Percentiles rank a stretch among this genome's conserved stretches.
Conservation (phyloP, 768 basidiomycete genomes). For the Leccinellum albellum region DNA sequence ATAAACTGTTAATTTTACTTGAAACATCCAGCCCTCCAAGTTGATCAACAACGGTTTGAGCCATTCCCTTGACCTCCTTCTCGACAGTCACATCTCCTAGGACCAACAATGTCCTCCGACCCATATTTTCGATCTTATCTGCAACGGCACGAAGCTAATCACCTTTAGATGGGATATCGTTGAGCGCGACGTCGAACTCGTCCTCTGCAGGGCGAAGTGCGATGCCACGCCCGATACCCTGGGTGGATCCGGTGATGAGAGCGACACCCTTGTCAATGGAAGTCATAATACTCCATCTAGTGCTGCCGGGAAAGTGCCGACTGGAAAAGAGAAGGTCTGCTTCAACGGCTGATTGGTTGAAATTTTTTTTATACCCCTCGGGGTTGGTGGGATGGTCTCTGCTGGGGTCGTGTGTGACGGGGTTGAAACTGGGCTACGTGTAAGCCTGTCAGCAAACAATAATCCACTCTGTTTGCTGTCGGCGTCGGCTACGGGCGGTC, state of each 20-base stretch:
- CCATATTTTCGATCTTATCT: constrained; percentile 2
- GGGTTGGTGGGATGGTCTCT: neutral
- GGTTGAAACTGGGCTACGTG: neutral
- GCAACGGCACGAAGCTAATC: constrained; percentile 6
- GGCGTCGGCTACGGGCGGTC: neutral
- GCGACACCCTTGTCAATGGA: constrained; percentile 18
- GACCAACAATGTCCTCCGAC: constrained; percentile 12
- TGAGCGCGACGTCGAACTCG: constrained; percentile 25
- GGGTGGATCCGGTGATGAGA: constrained; percentile 28
- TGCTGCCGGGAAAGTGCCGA: neutral
- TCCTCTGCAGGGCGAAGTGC: constrained; percentile 13
- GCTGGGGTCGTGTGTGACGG: neutral
- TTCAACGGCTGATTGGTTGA: no score
- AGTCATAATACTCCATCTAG: no score
- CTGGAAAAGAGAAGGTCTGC: neutral
- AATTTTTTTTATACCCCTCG: neutral
- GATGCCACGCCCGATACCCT: constrained; percentile 22
- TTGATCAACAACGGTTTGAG: neutral
- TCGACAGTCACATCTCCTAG: constrained; percentile 8
- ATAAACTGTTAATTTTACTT: neutral
- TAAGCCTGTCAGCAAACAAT: no score
- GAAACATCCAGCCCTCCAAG: constrained; percentile 4
- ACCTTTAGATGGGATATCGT: constrained; percentile 21
- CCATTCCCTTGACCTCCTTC: constrained; percentile 1
- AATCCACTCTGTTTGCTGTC: neutral